Percentiles rank a stretch among this genome's conserved stretches.
Evolutionary conservation across 225 moss, liverwort and hornwort genomes (phyloP).

Genomic region (Marchantia paleacea): DNA sequence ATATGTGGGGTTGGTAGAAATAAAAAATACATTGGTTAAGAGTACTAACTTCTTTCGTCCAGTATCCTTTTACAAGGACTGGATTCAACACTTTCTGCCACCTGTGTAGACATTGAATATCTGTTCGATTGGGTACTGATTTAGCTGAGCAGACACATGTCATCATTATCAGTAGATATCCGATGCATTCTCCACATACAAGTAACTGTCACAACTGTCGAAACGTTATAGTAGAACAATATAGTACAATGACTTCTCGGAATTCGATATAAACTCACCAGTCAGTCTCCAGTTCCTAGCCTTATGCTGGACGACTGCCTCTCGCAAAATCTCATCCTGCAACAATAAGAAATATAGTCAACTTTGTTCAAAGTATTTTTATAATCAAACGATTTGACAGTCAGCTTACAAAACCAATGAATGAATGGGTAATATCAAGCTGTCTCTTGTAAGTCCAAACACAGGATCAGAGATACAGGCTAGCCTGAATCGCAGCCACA

Average conservation of each 20-base stretch:
- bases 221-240: background rate
- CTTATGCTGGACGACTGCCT: constrained; percentile 23
- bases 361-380: too few relatives aligned
- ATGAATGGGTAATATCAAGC: too few relatives aligned
- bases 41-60: constrained; percentile 62
- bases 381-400: too few relatives aligned
- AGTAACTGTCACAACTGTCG: background rate
- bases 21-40: too few relatives aligned
- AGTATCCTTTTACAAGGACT: constrained; percentile 82
- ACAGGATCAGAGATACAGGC: too few relatives aligned
- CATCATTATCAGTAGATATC: background rate
- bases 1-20: too few relatives aligned
- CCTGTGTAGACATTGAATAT: constrained; percentile 80
- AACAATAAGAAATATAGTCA: too few relatives aligned
- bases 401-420: too few relatives aligned
- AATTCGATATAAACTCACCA: constrained; percentile 12
- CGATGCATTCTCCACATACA: background rate
- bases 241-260: background rate
- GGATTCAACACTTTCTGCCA: constrained; percentile 97
- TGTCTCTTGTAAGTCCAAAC: too few relatives aligned
- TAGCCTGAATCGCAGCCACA: too few relatives aligned
- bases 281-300: constrained; percentile 38
- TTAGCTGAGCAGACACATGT: constrained; percentile 21
- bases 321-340: constrained; percentile 31
- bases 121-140: constrained; percentile 59